Percentiles rank a stretch among this genome's conserved stretches.
phyloP scores from a whole-genome alignment of 2,329 filamentous ascomycete species.

The Cytospora leucostoma region DNA sequence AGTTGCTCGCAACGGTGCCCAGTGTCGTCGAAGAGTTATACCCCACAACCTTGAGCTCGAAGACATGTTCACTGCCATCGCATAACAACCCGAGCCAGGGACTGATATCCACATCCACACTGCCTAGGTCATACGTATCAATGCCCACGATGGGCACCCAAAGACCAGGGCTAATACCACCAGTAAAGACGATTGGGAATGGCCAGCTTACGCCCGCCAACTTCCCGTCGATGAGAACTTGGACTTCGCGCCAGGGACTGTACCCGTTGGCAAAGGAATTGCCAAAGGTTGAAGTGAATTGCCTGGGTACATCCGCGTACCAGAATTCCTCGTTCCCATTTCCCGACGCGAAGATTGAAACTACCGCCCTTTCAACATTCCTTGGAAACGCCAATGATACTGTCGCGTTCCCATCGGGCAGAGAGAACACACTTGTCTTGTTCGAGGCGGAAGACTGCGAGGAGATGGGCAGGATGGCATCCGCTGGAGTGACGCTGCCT shows the following conservation, averaged over 20 bases:
- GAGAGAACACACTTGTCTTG: slow-evolving; percentile 64
- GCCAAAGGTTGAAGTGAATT: slow-evolving; percentile 60
- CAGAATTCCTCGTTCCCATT: slow-evolving; percentile 80
- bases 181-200: slow-evolving; percentile 79
- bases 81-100: slow-evolving; percentile 71
- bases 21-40: slow-evolving; percentile 50
- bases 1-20: slow-evolving; percentile 61
- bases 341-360: slow-evolving; percentile 74
- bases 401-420: slow-evolving; percentile 63
- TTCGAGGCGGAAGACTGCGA: slow-evolving; percentile 51
- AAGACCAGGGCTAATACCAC: slow-evolving; percentile 72
- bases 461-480: slow-evolving; percentile 69
- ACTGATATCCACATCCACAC: slow-evolving; percentile 80
- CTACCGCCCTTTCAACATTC: slow-evolving; percentile 69
- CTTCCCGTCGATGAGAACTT: slow-evolving; percentile 72
- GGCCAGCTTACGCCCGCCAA: slow-evolving; percentile 79
- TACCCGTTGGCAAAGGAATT: slow-evolving; percentile 61
- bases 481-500: slow-evolving; percentile 52
- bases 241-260: slow-evolving; percentile 78
- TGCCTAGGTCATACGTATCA: slow-evolving; percentile 75
- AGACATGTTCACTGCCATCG: slow-evolving; percentile 64
- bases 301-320: slow-evolving; percentile 75
- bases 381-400: slow-evolving; percentile 62
- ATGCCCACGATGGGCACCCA: slow-evolving; percentile 78
- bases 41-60: slow-evolving; percentile 64